phyloP scores from a whole-genome alignment of 2,329 filamentous ascomycete genomes.

The Colletotrichum horii region DNA sequence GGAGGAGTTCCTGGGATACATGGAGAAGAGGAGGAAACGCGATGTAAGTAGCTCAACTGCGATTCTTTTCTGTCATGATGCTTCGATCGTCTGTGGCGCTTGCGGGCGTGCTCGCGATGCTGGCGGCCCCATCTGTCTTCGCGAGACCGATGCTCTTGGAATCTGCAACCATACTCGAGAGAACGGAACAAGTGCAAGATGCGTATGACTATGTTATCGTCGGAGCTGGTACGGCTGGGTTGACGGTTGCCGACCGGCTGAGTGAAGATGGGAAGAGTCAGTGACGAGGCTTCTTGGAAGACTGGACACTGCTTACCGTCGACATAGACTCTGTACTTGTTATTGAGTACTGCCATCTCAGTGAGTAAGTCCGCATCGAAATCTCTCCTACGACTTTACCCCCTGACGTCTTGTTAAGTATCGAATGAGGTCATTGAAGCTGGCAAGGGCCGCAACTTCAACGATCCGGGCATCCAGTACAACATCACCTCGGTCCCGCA shows the following conservation, averaged over 20 bases:
- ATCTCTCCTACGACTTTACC: rapidly evolving
- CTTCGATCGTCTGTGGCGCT: neutral
- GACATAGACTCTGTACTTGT: constrained; percentile 11
- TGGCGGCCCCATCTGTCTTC: neutral
- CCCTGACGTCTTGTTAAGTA: neutral
- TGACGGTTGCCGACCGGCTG: constrained; percentile 42
- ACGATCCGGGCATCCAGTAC: constrained; percentile 24
- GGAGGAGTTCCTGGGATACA: rapidly evolving
- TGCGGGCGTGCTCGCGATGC: neutral
- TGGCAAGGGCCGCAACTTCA: neutral
- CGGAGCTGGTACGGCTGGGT: constrained; percentile 48
- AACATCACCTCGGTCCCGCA: constrained; percentile 33
- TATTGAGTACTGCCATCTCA: constrained; percentile 15
- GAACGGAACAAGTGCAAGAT: neutral
- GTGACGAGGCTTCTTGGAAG: neutral
- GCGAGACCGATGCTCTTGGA: neutral
- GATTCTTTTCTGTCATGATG: neutral
- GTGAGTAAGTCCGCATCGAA: neutral
- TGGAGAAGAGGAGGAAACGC: rapidly evolving
- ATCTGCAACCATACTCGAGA: neutral
- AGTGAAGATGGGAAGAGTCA: constrained; percentile 30
- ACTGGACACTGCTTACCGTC: neutral
- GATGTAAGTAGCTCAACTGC: rapidly evolving
- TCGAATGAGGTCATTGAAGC: neutral
- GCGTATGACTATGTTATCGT: constrained; percentile 38